Evolutionary conservation across 805 yeast genomes (phyloP).

Genomic region (Ogataea pignaliae): DNA sequence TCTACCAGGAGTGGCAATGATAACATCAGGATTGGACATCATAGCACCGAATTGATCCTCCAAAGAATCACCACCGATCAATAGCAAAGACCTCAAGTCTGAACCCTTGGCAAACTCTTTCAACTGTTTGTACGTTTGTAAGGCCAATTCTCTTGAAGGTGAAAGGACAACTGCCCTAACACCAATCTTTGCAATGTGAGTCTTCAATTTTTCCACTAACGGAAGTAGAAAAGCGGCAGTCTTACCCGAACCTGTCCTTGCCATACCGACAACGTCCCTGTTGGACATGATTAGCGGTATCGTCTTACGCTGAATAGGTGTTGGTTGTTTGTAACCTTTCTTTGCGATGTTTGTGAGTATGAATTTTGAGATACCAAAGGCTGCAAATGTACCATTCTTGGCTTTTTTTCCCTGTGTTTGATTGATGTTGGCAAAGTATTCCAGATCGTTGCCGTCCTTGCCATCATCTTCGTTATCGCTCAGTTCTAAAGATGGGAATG

Average conservation of each 20-base stretch:
- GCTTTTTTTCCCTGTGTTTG: slow-evolving; percentile 47
- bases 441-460: slow-evolving; percentile 30
- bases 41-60: slow-evolving; percentile 93
- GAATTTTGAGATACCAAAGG: slow-evolving; percentile 80
- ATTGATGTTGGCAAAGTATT: slow-evolving; percentile 31
- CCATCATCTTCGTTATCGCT: slow-evolving; percentile 40
- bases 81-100: slow-evolving; percentile 70
- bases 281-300: slow-evolving; percentile 84
- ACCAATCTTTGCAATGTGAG: slow-evolving; percentile 84
- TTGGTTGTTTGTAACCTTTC: slow-evolving; percentile 91
- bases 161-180: slow-evolving; percentile 84
- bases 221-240: slow-evolving; percentile 97
- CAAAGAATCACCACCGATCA: slow-evolving; percentile 98
- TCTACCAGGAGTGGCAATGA: slow-evolving; percentile 97
- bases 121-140: slow-evolving; percentile 85
- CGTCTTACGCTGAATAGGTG: slow-evolving; percentile 96
- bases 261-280: slow-evolving; percentile 98
- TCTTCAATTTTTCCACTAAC: slow-evolving; percentile 75
- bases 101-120: slow-evolving; percentile 85
- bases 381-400: slow-evolving; percentile 79
- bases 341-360: slow-evolving; percentile 64
- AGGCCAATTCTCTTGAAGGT: slow-evolving; percentile 94
- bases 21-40: slow-evolving; percentile 92
- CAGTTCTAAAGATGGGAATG: slow-evolving; percentile 40
- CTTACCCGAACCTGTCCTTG: slow-evolving; percentile 98